Conservation (phyloP, 1,284 basidiomycete species). For the Fomitopsis pinicola region DNA sequence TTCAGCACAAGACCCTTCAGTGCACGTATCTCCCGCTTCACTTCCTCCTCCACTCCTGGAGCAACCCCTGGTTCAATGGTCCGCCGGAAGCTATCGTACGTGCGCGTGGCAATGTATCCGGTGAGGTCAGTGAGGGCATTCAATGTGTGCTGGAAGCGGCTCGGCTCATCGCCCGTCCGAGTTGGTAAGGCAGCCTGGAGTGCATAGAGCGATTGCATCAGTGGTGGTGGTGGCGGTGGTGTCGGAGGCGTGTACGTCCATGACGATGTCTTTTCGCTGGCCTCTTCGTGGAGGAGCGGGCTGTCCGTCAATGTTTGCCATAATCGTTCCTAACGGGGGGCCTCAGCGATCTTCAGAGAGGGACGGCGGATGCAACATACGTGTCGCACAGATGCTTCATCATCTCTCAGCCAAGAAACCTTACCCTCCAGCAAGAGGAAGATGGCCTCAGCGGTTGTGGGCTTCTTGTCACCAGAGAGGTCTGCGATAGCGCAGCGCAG, state of each 20-base stretch:
- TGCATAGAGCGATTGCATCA: constrained; percentile 41
- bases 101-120: constrained; percentile 61
- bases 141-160: constrained; percentile 46
- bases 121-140: constrained; percentile 60
- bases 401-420: constrained; percentile 50
- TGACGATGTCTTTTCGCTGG: constrained; percentile 27
- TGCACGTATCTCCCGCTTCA: constrained; percentile 59
- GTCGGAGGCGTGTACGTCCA: constrained; percentile 52
- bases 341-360: neutral
- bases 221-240: constrained; percentile 36
- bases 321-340: constrained; percentile 40
- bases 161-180: constrained; percentile 14
- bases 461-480: constrained; percentile 36
- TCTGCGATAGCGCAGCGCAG: constrained; percentile 59
- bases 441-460: constrained; percentile 52
- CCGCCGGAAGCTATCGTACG: constrained; percentile 39
- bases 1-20: constrained; percentile 67
- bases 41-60: constrained; percentile 52
- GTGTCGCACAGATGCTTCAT: constrained; percentile 47
- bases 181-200: constrained; percentile 44
- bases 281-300: constrained; percentile 39
- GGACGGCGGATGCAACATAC: constrained; percentile 29
- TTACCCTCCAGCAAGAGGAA: constrained; percentile 52
- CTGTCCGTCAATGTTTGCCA: constrained; percentile 58
- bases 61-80: constrained; percentile 19